phyloP scores from a whole-genome alignment of 169 alveolate genomes.

The Babesia caballi region DNA sequence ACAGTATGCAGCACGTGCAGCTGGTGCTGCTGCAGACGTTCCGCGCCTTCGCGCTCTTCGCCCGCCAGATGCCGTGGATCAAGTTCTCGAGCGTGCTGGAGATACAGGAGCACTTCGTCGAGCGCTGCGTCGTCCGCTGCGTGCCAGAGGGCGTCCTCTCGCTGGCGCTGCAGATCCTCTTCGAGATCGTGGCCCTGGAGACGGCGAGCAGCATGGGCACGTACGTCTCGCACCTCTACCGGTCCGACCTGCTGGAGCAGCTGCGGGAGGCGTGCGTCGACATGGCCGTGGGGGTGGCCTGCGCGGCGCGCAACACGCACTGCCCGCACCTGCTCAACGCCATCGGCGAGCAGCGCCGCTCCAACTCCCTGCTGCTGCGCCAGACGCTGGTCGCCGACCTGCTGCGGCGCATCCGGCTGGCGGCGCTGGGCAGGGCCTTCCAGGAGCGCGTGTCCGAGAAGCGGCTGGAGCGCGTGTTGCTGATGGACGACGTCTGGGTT shows the following conservation, averaged over 20 bases:
- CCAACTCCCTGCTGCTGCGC: conserved; percentile 19
- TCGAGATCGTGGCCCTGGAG: conserved; percentile 27
- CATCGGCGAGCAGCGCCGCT: conserved; percentile 29
- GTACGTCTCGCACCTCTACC: conserved; percentile 35
- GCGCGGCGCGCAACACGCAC: conserved; percentile 31
- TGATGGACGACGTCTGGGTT: conserved; percentile 33
- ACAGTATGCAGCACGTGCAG: conserved; percentile 19
- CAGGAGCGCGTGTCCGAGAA: conserved; percentile 12
- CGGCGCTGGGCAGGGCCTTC: conserved; percentile 11
- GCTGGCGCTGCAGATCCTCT: conserved; percentile 5
- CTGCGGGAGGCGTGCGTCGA: conserved; percentile 22
- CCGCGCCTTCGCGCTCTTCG: background rate
- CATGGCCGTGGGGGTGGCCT: conserved; percentile 14
- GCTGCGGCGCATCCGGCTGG: conserved; percentile 24
- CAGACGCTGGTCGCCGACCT: conserved; percentile 20
- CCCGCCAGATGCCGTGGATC: conserved; percentile 48
- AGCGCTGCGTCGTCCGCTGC: conserved; percentile 44
- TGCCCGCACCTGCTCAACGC: conserved; percentile 15
- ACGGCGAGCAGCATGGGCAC: conserved; percentile 37
- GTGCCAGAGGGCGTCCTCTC: conserved; percentile 11
- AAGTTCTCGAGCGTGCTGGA: conserved; percentile 56
- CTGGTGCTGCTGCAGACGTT: conserved; percentile 25
- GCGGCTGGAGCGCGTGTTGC: conserved; percentile 27
- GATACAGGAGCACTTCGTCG: conserved; percentile 56
- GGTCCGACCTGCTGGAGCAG: conserved; percentile 20